phyloP scores from a whole-genome alignment of 2,329 filamentous ascomycete species.

The Penicillium frequentans region DNA sequence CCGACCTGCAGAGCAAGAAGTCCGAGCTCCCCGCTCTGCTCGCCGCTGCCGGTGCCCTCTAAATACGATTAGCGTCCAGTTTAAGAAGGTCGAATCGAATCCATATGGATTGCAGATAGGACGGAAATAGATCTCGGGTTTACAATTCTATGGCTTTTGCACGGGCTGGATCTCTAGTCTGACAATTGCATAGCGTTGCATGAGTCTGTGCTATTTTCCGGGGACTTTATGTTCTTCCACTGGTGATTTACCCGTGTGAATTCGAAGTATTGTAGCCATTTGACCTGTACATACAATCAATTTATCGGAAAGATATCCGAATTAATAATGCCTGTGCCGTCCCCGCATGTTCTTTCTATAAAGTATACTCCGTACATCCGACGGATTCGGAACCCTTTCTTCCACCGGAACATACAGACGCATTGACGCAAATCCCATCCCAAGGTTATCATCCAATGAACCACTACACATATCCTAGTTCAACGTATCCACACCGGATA shows the following conservation, averaged over 20 bases:
- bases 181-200: too few species aligned
- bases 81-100: neutral
- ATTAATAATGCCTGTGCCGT: too few species aligned
- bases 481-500: neutral
- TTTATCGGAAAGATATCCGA: too few species aligned
- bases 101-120: neutral
- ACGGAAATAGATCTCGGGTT: neutral
- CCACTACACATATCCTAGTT: neutral
- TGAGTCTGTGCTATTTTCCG: too few species aligned
- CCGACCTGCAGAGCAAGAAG: slow-evolving; percentile 72
- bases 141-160: too few species aligned
- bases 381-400: neutral
- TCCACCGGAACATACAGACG: neutral
- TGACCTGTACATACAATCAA: too few species aligned
- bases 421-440: neutral
- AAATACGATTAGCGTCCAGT: slow-evolving; percentile 8
- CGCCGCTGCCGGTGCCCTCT: slow-evolving; percentile 64
- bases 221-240: too few species aligned
- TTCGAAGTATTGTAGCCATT: too few species aligned
- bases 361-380: neutral
- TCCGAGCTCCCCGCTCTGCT: slow-evolving; percentile 64
- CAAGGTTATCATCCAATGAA: neutral
- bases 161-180: too few species aligned
- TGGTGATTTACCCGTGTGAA: too few species aligned
- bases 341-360: neutral